Percentiles rank a stretch among this genome's conserved stretches.
Evolutionary conservation across 495 filamentous ascomycete genomes (phyloP).

Genomic region (Neurospora tetrasperma): DNA sequence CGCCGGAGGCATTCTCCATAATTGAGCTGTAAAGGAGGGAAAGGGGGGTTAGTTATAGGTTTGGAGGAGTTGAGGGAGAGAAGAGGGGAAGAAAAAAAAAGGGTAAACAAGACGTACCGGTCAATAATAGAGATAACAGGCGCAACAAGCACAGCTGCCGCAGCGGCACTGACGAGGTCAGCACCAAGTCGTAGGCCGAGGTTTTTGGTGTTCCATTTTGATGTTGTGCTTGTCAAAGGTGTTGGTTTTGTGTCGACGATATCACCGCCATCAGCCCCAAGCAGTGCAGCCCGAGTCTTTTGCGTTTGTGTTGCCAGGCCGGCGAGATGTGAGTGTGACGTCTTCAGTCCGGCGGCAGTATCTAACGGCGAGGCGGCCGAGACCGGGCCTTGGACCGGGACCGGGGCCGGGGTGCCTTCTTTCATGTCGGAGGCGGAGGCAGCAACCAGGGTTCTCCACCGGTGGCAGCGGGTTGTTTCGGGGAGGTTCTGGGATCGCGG

Average conservation of each 20-base stretch:
- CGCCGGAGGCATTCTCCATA: conserved; percentile 89
- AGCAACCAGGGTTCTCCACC: background rate
- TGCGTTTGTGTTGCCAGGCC: background rate
- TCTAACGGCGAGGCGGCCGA: background rate
- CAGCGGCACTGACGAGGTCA: conserved; percentile 63
- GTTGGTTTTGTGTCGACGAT: background rate
- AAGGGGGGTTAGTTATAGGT: background rate
- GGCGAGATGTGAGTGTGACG: background rate
- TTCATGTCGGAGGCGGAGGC: background rate
- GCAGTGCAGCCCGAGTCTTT: background rate
- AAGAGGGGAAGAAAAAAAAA: too few relatives aligned
- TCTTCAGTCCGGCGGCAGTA: background rate
- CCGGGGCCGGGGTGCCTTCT: background rate
- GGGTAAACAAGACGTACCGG: conserved; percentile 47
- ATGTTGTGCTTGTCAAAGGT: background rate
- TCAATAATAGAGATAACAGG: conserved; percentile 88
- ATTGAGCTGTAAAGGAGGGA: conserved; percentile 52
- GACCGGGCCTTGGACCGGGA: background rate
- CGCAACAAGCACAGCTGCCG: conserved; percentile 73
- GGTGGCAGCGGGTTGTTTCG: background rate
- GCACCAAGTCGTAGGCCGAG: conserved; percentile 56
- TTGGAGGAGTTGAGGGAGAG: too few relatives aligned
- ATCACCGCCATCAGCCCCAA: background rate
- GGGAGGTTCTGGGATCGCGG: background rate
- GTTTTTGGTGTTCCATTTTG: conserved; percentile 68